A percentile compares a stretch with the other conserved stretches of the same genome.
phyloP scores from a whole-genome alignment of 257 asterid genomes.

The Solanum habrochaites region DNA sequence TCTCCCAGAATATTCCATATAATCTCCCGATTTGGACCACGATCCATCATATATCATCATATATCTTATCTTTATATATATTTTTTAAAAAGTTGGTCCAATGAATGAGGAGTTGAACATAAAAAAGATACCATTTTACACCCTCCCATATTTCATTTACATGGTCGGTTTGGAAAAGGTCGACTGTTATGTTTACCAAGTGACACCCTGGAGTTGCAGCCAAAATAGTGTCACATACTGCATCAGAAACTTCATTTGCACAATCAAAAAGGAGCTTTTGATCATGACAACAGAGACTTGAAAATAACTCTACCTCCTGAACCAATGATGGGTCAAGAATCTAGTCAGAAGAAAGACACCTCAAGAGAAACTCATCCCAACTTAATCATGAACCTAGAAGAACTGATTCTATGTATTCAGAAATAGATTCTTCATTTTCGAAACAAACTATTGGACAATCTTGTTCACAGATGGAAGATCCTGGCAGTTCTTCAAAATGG shows the following conservation, averaged over 20 bases:
- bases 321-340: conserved; percentile 66
- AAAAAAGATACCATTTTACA: conserved; percentile 43
- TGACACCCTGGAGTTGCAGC: conserved; percentile 25
- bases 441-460: conserved; percentile 40
- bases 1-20: conserved; percentile 55
- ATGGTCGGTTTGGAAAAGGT: conserved; percentile 57
- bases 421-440: conserved; percentile 79
- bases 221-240: conserved; percentile 50
- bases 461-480: conserved; percentile 25
- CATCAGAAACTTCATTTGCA: conserved; percentile 54
- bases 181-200: conserved; percentile 15
- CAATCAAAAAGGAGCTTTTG: conserved; percentile 81
- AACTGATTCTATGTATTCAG: conserved; percentile 92
- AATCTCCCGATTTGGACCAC: conserved; percentile 38
- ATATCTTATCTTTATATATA: conserved; percentile 40
- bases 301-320: conserved; percentile 82
- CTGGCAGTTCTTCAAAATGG: conserved; percentile 44
- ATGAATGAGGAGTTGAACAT: conserved; percentile 30
- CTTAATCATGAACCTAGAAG: conserved; percentile 83
- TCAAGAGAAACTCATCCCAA: conserved; percentile 72
- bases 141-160: conserved; percentile 58
- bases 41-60: conserved; percentile 47
- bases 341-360: conserved; percentile 58
- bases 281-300: conserved; percentile 49
- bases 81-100: conserved; percentile 47